Conservation (phyloP, 306 rosid species). For the Dryas octopetala region DNA sequence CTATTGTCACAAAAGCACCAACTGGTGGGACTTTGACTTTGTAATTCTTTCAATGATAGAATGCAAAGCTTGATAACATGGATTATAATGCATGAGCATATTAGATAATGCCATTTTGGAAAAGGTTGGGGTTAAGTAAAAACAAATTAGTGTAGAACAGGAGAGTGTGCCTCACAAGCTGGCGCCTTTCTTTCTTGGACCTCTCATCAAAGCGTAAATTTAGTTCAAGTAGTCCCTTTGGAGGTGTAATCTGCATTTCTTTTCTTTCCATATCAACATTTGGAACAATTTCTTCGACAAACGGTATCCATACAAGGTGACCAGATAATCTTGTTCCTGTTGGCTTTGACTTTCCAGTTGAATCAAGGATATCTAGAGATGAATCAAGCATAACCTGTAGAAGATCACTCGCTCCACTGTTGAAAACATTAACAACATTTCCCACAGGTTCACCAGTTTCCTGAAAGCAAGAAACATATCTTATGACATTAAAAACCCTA, state of each 20-base stretch:
- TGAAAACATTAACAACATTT: constrained; percentile 65
- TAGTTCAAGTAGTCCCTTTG: constrained; percentile 91
- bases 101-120: not conserved
- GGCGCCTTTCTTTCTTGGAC: constrained; percentile 96
- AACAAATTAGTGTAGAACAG: constrained; percentile 28
- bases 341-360: constrained; percentile 57
- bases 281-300: constrained; percentile 95
- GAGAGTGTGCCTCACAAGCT: constrained; percentile 82
- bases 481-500: constrained; percentile 28
- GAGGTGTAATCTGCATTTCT: constrained; percentile 85
- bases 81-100: not conserved
- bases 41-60: not conserved
- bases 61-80: not conserved
- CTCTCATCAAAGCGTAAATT: constrained; percentile 74
- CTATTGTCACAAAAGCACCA: not conserved
- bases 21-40: not conserved
- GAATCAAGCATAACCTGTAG: constrained; percentile 74
- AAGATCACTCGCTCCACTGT: constrained; percentile 79
- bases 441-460: constrained; percentile 75
- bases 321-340: constrained; percentile 44
- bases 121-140: not conserved
- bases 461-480: constrained; percentile 45
- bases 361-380: constrained; percentile 51
- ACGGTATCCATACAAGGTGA: constrained; percentile 84
- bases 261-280: constrained; percentile 62